These are phyloP conservation scores for Hypoxylon cercidicola DNA, from an alignment of 495 filamentous ascomycete species.

Conservation along the genomic window DNA sequence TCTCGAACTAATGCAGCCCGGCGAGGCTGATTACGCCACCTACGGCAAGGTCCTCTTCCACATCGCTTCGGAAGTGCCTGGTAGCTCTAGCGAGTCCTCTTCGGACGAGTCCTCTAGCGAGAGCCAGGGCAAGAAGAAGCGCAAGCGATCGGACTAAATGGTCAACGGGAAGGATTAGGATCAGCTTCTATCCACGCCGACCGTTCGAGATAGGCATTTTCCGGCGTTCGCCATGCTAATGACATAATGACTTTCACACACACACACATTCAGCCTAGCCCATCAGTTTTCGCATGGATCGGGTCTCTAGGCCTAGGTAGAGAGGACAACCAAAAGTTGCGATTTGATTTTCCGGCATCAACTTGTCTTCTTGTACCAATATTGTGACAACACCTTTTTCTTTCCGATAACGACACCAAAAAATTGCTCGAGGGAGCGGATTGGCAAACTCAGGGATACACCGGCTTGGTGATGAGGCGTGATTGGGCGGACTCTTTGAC, in stretches of 20 bases:
- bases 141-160: conserved; percentile 71
- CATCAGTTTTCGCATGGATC: conserved; percentile 20
- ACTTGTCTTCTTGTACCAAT: conserved; percentile 51
- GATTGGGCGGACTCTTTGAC: conserved; percentile 36
- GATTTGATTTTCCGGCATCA: conserved; percentile 49
- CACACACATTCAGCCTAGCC: conserved; percentile 22
- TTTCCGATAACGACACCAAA: conserved; percentile 44
- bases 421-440: conserved; percentile 40
- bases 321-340: conserved; percentile 51
- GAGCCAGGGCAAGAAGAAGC: conserved; percentile 73
- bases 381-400: conserved; percentile 41
- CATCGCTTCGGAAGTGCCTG: conserved; percentile 73
- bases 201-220: conserved; percentile 21
- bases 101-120: conserved; percentile 65
- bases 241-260: conserved; percentile 44
- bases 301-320: conserved; percentile 38
- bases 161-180: conserved; percentile 18
- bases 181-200: conserved; percentile 21
- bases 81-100: conserved; percentile 64
- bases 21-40: conserved; percentile 68
- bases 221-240: conserved; percentile 36
- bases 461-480: conserved; percentile 45
- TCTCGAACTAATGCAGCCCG: conserved; percentile 57
- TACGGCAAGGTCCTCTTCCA: conserved; percentile 82
- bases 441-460: conserved; percentile 38